These are phyloP conservation scores for Hemisphaericaspora subhashii DNA, from an alignment of 1,139 yeast species.

Conservation along the genomic window DNA sequence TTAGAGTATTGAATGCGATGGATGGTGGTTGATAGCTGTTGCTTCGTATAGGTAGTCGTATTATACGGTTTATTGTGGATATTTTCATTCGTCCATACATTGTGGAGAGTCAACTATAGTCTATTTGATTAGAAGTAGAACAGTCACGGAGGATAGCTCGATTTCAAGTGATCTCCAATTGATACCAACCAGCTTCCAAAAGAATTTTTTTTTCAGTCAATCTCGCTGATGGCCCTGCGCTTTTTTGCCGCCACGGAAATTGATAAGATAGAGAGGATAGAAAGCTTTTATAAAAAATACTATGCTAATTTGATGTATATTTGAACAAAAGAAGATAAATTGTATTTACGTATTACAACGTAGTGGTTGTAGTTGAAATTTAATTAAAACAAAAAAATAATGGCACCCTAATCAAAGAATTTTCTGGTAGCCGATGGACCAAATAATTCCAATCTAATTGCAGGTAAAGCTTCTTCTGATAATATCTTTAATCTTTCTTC, in stretches of 20 bases:
- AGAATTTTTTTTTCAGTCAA: too few species aligned
- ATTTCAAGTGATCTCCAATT: too few species aligned
- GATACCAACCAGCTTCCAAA: not conserved
- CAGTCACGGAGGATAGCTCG: too few species aligned
- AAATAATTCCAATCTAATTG: conserved; percentile 84
- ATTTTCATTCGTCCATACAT: conserved; percentile 1
- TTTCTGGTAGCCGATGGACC: conserved; percentile 87
- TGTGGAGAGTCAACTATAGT: not conserved
- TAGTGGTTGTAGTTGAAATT: not conserved
- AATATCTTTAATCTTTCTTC: conserved; percentile 88
- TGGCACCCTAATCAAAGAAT: conserved; percentile 69
- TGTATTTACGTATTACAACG: not conserved
- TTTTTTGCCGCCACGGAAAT: too few species aligned
- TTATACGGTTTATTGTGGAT: conserved; percentile 1
- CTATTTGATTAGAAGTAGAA: too few species aligned
- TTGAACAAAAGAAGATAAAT: too few species aligned
- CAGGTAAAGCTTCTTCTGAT: conserved; percentile 86
- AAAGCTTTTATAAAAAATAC: not conserved
- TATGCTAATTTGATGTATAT: not conserved
- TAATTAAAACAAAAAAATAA: not conserved
- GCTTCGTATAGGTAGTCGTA: conserved; percentile 4
- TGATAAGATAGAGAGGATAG: too few species aligned
- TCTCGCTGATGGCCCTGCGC: too few species aligned
- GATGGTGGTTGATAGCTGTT: not conserved
- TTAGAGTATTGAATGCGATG: not conserved